Conservation (phyloP, 2,329 filamentous ascomycete species). For the Pyrenochaeta sp. region DNA sequence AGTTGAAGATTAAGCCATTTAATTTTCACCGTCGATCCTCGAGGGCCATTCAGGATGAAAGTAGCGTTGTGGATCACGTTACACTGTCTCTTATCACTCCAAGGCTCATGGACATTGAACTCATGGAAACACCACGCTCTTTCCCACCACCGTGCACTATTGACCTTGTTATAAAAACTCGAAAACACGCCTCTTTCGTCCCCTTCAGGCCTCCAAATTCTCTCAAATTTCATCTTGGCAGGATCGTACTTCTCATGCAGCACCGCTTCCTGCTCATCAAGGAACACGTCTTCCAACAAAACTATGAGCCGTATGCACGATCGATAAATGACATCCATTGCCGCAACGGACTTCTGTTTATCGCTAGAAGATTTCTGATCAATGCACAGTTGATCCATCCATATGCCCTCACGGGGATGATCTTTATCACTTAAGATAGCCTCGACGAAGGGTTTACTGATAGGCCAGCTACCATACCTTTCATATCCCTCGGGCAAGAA, state of each 20-base stretch:
- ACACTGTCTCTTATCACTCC: slow-evolving; percentile 15
- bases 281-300: slow-evolving; percentile 22
- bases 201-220: not conserved
- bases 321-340: slow-evolving; percentile 29
- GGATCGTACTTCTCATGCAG: slow-evolving; percentile 9
- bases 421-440: slow-evolving; percentile 24
- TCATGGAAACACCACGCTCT: slow-evolving; percentile 29
- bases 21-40: slow-evolving; percentile 15
- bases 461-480: slow-evolving; percentile 20
- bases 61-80: slow-evolving; percentile 18
- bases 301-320: slow-evolving; percentile 20
- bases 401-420: slow-evolving; percentile 23
- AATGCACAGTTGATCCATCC: slow-evolving; percentile 31
- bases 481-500: slow-evolving; percentile 13
- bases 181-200: not conserved
- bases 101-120: slow-evolving; percentile 24
- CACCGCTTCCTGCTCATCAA: slow-evolving; percentile 11
- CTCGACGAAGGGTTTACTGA: slow-evolving; percentile 24
- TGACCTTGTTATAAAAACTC: slow-evolving; percentile 16
- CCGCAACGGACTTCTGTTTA: slow-evolving; percentile 22
- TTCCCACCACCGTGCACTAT: slow-evolving; percentile 20
- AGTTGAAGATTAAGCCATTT: slow-evolving; percentile 18
- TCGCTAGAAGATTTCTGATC: slow-evolving; percentile 12
- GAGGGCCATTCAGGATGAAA: slow-evolving; percentile 22
- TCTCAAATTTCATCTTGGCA: not conserved